Base-by-base conservation (phyloP, 2,329 filamentous ascomycete species). In the Pleomassaria siparia region DNA sequence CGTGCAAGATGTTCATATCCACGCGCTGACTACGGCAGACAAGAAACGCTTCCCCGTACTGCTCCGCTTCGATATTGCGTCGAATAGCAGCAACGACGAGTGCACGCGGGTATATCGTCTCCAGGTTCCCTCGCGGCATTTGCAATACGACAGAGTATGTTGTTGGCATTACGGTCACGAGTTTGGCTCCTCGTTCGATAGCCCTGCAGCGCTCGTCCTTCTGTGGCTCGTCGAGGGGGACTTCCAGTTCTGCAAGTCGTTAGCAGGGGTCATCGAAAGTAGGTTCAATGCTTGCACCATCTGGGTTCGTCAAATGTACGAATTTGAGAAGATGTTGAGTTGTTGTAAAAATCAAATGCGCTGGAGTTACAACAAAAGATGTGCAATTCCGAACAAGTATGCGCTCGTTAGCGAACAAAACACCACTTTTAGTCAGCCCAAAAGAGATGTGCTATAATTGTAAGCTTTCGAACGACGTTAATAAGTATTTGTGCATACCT, bases 1-100 rank as follows among this genome's bases (percentile, higher is more conserved):
- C 94, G 63, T 95, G 92, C 2, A 99, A 76, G 51, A 99, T 92
- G 64, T 99, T 99, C 87, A 97, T 91, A 64, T 99, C 94, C 1
- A 99, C 94, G 58, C 95, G 84, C 67, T 99, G 95, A 18, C 86
- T 92, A 42, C 94, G 85, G 67, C 94, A 97, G 53, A 90, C 86
- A 18, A 88, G 76, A 66, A 96, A 99, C 0, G 94, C 94, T 43
- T 82, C 83, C 40, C 81, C 83, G 64, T 96, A 99, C 60, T 94
- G 84, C 67, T 88, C 88, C 25, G 81, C 77, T 44, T 91, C 87
- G 43, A 99, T 89, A 43, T 88, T 83, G 41, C 83, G 82, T 40
- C 94, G 83, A 46, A 99, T 95, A 21, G 91, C 91, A 2, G 91
- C 90, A 40, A 99, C 78, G 0, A 99, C 92, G 73, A 99, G 86